Conservation (phyloP, 1,139 yeast genomes). For the Lodderomyces parapsilosis region DNA sequence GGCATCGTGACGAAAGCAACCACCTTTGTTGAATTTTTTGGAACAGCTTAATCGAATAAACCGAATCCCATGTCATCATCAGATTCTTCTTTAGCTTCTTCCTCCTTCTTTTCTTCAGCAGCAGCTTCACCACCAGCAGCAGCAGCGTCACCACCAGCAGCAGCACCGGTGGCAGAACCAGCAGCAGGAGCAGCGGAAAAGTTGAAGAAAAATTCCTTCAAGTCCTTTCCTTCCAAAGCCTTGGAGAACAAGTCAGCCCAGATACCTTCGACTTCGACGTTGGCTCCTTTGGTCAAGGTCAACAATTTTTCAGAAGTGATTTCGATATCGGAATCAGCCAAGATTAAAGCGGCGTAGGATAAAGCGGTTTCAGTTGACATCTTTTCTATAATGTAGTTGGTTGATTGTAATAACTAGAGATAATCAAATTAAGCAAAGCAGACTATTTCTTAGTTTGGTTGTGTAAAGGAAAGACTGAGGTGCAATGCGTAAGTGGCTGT, state of each 20-base stretch:
- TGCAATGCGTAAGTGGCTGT: not conserved
- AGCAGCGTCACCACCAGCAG: constrained; percentile 55
- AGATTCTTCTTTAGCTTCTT: constrained; percentile 56
- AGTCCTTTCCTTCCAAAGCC: constrained; percentile 77
- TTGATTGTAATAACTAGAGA: constrained; percentile 32
- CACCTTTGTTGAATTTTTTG: not conserved
- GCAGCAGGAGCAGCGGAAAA: constrained; percentile 70
- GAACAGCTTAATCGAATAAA: constrained; percentile 65
- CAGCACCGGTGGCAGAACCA: constrained; percentile 59
- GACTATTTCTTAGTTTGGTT: constrained; percentile 58
- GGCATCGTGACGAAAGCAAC: too few relatives aligned
- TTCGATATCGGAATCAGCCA: constrained; percentile 82
- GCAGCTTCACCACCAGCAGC: constrained; percentile 54
- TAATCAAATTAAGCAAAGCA: constrained; percentile 57
- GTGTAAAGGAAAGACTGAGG: not conserved
- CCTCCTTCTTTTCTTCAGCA: constrained; percentile 56
- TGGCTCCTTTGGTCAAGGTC: constrained; percentile 55
- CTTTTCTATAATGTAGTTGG: constrained; percentile 32
- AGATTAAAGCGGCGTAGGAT: constrained; percentile 86
- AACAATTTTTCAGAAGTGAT: constrained; percentile 74
- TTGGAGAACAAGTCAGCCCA: constrained; percentile 83
- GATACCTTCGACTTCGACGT: constrained; percentile 53
- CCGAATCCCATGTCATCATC: constrained; percentile 85
- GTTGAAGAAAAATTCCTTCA: constrained; percentile 74
- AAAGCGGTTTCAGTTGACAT: constrained; percentile 84